These are phyloP conservation scores for Leccinum angustisporum DNA, from an alignment of 1,284 basidiomycete genomes.

Conservation along the genomic window DNA sequence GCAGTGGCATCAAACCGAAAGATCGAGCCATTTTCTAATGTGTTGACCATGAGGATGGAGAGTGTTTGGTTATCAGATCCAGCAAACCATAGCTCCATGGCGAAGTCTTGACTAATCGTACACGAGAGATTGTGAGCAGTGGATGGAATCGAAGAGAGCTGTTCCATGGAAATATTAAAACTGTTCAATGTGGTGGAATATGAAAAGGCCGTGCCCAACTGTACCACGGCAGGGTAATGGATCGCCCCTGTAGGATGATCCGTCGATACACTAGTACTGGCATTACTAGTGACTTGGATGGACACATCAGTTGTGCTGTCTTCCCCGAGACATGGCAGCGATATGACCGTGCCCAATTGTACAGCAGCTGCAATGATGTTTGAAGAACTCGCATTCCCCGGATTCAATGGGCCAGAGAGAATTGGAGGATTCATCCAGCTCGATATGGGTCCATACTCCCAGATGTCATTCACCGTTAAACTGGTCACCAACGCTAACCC, in stretches of 20 bases:
- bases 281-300: not conserved
- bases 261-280: not conserved
- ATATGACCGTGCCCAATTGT: not conserved
- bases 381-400: not conserved
- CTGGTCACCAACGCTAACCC: conserved; percentile 11
- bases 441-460: not conserved
- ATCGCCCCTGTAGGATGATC: not conserved
- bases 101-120: not conserved
- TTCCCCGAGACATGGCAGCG: not conserved
- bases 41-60: not conserved
- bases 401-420: not conserved
- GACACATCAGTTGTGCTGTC: not conserved
- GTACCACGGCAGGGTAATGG: not conserved
- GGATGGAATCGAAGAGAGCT: conserved; percentile 6
- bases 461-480: conserved; percentile 14
- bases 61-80: not conserved
- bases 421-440: accelerated
- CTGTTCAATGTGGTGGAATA: conserved; percentile 12
- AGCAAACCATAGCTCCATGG: not conserved
- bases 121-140: not conserved
- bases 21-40: not conserved
- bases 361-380: not conserved
- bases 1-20: not conserved
- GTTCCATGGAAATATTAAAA: conserved; percentile 19
- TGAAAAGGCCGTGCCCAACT: not conserved